Percentiles rank a stretch among this genome's conserved stretches.
Evolutionary conservation across 345 rosid species (phyloP).

Genomic region (Rhizophora apiculata): DNA sequence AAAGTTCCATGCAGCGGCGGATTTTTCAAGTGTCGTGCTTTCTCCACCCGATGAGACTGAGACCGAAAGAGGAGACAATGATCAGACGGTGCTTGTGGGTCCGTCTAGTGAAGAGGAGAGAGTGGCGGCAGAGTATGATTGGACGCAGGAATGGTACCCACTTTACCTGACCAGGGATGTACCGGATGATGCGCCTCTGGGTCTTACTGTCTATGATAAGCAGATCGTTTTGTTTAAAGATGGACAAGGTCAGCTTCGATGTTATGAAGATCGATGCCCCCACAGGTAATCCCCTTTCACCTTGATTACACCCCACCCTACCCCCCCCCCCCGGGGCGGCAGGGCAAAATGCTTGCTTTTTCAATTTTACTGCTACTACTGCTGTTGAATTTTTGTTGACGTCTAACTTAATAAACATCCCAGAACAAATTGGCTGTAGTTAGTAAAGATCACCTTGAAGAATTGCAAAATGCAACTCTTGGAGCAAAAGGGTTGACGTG

Average conservation of each 20-base stretch:
- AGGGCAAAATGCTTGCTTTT: too few relatives aligned
- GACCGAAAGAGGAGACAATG: slow-evolving; percentile 24
- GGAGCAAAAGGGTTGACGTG: too few relatives aligned
- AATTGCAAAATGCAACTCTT: too few relatives aligned
- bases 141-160: slow-evolving; percentile 96
- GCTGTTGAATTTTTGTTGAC: too few relatives aligned
- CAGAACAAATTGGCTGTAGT: too few relatives aligned
- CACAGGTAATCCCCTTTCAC: slow-evolving; percentile 53
- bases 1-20: slow-evolving; percentile 33
- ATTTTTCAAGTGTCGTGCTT: slow-evolving; percentile 19
- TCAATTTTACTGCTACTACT: too few relatives aligned
- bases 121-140: slow-evolving; percentile 62
- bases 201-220: slow-evolving; percentile 76
- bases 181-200: slow-evolving; percentile 88
- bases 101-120: slow-evolving; percentile 37
- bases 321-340: too few relatives aligned
- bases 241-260: slow-evolving; percentile 55
- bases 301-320: too few relatives aligned
- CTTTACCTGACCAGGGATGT: slow-evolving; percentile 73
- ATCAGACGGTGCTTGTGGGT: slow-evolving; percentile 24
- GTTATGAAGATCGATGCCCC: slow-evolving; percentile 89
- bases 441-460: too few relatives aligned
- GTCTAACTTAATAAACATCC: too few relatives aligned
- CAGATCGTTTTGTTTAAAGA: slow-evolving; percentile 79
- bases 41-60: slow-evolving; percentile 5